Evolutionary conservation across 2,329 filamentous ascomycete species (phyloP), one percentile per base, ranked within the genome.

Genomic region (Phialophora expanda): DNA sequence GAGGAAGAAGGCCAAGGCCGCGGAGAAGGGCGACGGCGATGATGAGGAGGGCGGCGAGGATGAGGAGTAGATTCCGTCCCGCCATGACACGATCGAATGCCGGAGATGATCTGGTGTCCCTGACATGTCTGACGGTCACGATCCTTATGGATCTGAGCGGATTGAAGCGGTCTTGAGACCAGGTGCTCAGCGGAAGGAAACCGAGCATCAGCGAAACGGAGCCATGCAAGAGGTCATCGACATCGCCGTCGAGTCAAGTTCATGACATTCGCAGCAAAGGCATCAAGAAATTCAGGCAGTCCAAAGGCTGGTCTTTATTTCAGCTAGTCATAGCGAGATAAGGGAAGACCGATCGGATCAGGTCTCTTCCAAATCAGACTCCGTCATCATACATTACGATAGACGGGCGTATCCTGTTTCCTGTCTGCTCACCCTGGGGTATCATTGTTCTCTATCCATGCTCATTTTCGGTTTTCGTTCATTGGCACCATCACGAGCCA

Each of bases 1-100:
- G 84, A 96, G 95, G 89, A 99, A 98, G 95, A 99, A 98, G 93
- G 92, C 93, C 82, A 94, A 92, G 87, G 92, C 95, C 76, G 92
- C 96, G 85, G 90, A 89, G 82, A 80, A 81, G 57, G 79, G 78
- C 54, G 79, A 73, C 44, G 78, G 53, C 17, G 59, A 76, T 51
- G 74, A 77, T 66, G 71, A 68, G 24, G 71, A 67, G 55, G 71
- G 34, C 30, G 71, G 51, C 46, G 71, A 68, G 50, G 71, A 71
- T 41, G 94, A 96, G 81, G 93, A 96, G 81, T 83, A 83, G 75
- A 81, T 78, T 12, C 41, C 8, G 38, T 3, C 7, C 2, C 26
- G 12, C n/a, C 28, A 50, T n/a, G 20, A 24, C 9, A 50, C 46
- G 9, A 20, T 61, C 46, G n/a, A 11, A 26, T 46, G 38, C 12